Evolutionary conservation across 768 basidiomycete species (phyloP), one percentile per base, ranked within the genome.

Genomic region (Tulasnella sp.): DNA sequence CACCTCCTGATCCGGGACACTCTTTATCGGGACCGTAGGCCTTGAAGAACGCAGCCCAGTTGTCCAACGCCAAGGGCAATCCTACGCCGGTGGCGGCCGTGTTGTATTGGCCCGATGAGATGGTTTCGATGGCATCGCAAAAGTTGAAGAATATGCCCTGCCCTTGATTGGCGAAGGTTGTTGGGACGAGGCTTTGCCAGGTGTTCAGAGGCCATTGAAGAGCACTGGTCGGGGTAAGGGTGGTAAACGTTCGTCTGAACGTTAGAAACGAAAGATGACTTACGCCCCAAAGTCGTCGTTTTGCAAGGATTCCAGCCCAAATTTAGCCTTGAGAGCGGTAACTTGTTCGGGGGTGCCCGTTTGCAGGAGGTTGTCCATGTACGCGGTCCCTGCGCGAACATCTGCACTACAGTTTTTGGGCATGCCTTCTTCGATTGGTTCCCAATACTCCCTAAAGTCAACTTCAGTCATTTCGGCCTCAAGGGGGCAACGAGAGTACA

Each of bases 341-440:
- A 48, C 27, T 48, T 48, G 21, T 41, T 37, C 55, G 25, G 41
- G 7, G 3, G 37, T 45, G 19, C 53, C 53, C 9, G 25, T 41
- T 2, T 11, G 6, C 25, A 57, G 25, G 42, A 34, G 31, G 23
- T 31, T 31, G 37, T 57, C 55, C n/a, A 57, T 46, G 42, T n/a
- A 34, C 31, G 43, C 39, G 21, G 49, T 48, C 7, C 39, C 59
- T 15, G 39, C 45, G 19, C 36, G 41, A 23, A 41, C 19, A 35
- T 60, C 59, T 14, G 59, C 21, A n/a, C 59, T 60, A 39, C 59
- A 60, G 41, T 60, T 60, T 29, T 57, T 35, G 35, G 59, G 59
- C 59, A 60, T 60, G 19, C 54, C 41, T 39, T 55, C 54, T 17
- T 56, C 54, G 45, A 60, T 57, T 1, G 59, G 59, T 25, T 56